phyloP scores from a whole-genome alignment of 495 filamentous ascomycete genomes.

The Penicillium daleae region DNA sequence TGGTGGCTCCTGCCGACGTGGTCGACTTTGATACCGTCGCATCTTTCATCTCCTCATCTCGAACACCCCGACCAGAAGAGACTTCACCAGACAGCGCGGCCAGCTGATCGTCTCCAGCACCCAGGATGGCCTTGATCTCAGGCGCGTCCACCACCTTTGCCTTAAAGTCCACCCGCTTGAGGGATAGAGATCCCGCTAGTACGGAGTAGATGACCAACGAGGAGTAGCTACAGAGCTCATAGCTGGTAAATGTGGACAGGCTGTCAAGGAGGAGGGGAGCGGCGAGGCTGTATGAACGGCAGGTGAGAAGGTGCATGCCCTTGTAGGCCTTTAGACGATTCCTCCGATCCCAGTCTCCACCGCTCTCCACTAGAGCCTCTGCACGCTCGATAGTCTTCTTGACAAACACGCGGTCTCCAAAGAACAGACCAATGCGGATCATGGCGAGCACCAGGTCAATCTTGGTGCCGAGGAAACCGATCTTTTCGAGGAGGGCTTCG shows the following conservation, averaged over 20 bases:
- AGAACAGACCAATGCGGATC: conserved; percentile 93
- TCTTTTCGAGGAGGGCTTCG: conserved; percentile 93
- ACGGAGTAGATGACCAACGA: conserved; percentile 94
- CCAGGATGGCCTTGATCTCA: conserved; percentile 95
- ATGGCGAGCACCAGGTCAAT: conserved; percentile 96
- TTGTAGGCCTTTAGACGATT: conserved; percentile 99
- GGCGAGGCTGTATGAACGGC: conserved; percentile 84
- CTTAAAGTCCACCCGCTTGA: conserved; percentile 98
- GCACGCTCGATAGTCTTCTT: conserved; percentile 94
- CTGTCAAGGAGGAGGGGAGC: conserved; percentile 94
- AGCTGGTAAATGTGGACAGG: conserved; percentile 97
- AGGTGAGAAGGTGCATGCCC: conserved; percentile 88
- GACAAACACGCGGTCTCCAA: conserved; percentile 84
- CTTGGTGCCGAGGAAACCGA: conserved; percentile 89
- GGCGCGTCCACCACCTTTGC: conserved; percentile 97
- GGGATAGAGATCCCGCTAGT: conserved; percentile 87
- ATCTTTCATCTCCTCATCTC: conserved; percentile 81
- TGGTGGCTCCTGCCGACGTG: conserved; percentile 55
- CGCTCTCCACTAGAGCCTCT: conserved; percentile 85
- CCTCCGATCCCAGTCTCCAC: conserved; percentile 97
- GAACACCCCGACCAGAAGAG: conserved; percentile 75
- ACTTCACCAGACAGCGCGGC: conserved; percentile 73
- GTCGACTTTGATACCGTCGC: conserved; percentile 54
- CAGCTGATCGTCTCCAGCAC: conserved; percentile 83
- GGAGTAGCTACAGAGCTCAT: conserved; percentile 95